phyloP scores from a whole-genome alignment of 208 protist genomes.

The Naegleria fowleri region DNA sequence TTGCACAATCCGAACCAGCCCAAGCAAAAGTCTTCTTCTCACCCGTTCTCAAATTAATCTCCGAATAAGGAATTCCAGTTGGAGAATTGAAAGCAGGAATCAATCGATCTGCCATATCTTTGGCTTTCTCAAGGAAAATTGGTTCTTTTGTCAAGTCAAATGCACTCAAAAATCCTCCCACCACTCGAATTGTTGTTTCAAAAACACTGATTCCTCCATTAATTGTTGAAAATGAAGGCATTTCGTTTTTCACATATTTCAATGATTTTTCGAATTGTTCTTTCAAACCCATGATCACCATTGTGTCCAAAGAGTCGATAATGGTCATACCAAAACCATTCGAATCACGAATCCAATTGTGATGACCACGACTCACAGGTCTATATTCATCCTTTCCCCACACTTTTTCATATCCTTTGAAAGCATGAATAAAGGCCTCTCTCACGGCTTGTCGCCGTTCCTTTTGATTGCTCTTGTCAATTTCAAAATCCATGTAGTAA shows the following conservation, averaged over 20 bases:
- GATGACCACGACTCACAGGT: slow-evolving; percentile 43
- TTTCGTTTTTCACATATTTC: slow-evolving; percentile 46
- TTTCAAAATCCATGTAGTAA: not conserved
- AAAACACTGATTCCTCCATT: slow-evolving; percentile 54
- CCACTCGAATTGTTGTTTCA: slow-evolving; percentile 65
- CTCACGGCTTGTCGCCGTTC: not conserved
- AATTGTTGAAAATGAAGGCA: slow-evolving; percentile 7
- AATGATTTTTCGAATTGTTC: slow-evolving; percentile 53
- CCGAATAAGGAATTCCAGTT: not conserved
- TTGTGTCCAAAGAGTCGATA: slow-evolving; percentile 70
- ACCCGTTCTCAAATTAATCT: not conserved
- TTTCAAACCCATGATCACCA: slow-evolving; percentile 61
- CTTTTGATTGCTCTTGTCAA: not conserved
- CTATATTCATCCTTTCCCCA: slow-evolving; percentile 68
- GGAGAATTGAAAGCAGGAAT: slow-evolving; percentile 7
- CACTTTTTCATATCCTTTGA: slow-evolving; percentile 55
- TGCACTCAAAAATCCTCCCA: slow-evolving; percentile 62
- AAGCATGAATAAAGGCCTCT: slow-evolving; percentile 44
- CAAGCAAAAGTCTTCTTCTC: not conserved
- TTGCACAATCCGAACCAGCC: slow-evolving; percentile 9
- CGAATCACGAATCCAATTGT: not conserved
- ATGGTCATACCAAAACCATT: slow-evolving; percentile 57
- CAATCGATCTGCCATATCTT: slow-evolving; percentile 47
- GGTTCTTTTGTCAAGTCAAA: slow-evolving; percentile 57
- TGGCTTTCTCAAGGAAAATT: slow-evolving; percentile 49